Percentiles rank a stretch among this genome's conserved stretches.
These are phyloP conservation scores for Fagopyrum esculentum DNA, from an alignment of 148 eudicot species.

Conservation along the genomic window DNA sequence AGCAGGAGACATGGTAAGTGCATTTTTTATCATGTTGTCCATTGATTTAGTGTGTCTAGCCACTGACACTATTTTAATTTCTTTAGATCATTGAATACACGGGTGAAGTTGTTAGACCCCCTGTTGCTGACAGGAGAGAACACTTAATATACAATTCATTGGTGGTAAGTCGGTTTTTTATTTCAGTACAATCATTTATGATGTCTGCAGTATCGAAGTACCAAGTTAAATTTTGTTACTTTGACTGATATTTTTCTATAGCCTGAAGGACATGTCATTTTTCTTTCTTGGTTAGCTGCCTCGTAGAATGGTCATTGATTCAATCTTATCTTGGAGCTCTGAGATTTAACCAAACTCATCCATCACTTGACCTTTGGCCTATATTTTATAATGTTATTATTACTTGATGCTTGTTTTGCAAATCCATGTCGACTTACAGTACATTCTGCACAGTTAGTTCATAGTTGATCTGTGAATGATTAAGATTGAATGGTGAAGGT, in stretches of 20 bases:
- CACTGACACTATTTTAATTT: constrained; percentile 12
- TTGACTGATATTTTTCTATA: background rate
- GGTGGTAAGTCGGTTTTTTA: constrained; percentile 52
- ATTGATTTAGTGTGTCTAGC: background rate
- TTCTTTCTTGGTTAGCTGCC: background rate
- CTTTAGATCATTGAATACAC: constrained; percentile 84
- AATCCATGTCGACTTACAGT: background rate
- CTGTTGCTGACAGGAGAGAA: constrained; percentile 93
- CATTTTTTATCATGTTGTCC: background rate
- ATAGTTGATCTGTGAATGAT: background rate
- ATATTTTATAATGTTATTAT: background rate
- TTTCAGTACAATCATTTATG: background rate
- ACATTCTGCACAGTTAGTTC: background rate
- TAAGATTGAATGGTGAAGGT: background rate
- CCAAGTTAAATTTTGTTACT: background rate
- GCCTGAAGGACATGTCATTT: background rate
- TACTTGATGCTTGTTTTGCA: background rate
- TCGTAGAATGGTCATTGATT: background rate
- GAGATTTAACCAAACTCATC: background rate
- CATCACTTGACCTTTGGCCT: background rate
- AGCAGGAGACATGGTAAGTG: constrained; percentile 92
- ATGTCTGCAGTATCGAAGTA: background rate
- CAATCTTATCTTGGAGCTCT: background rate
- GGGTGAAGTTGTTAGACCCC: constrained; percentile 85
- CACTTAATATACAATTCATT: constrained; percentile 78